phyloP scores from a whole-genome alignment of 1,284 basidiomycete genomes.

The Sutorius eximius region DNA sequence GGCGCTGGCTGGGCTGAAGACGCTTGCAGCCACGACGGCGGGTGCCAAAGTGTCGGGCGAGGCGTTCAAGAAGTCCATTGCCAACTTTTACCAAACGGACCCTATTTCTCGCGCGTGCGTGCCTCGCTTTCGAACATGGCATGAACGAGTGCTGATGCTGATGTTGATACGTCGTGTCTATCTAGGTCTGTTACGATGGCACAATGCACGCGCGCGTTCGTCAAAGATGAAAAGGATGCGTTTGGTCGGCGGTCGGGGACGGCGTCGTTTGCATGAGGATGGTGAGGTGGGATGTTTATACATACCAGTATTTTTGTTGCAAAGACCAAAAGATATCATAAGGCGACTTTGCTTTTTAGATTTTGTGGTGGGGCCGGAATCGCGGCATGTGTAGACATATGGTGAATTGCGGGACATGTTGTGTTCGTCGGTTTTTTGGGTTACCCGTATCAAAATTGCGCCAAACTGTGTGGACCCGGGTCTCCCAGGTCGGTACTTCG shows the following conservation, averaged over 20 bases:
- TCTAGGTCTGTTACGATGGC: conserved; percentile 83
- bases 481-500: too few species aligned
- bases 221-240: conserved; percentile 59
- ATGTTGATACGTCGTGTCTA: too few species aligned
- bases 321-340: conserved; percentile 14
- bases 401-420: too few species aligned
- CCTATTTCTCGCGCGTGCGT: conserved; percentile 82
- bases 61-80: conserved; percentile 79
- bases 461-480: too few species aligned
- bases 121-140: not conserved
- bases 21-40: conserved; percentile 52
- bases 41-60: conserved; percentile 59
- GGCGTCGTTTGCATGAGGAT: conserved; percentile 43
- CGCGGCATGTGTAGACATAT: too few species aligned
- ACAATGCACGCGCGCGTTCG: conserved; percentile 77
- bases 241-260: conserved; percentile 42
- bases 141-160: not conserved
- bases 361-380: not conserved
- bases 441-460: too few species aligned
- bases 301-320: conserved; percentile 1
- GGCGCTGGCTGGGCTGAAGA: conserved; percentile 69
- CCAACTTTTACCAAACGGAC: conserved; percentile 97
- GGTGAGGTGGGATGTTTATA: not conserved
- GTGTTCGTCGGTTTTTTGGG: too few species aligned
- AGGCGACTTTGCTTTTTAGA: not conserved